Base-by-base conservation (phyloP, 139 green algal genomes). In the Tetradesmus obliquus region DNA sequence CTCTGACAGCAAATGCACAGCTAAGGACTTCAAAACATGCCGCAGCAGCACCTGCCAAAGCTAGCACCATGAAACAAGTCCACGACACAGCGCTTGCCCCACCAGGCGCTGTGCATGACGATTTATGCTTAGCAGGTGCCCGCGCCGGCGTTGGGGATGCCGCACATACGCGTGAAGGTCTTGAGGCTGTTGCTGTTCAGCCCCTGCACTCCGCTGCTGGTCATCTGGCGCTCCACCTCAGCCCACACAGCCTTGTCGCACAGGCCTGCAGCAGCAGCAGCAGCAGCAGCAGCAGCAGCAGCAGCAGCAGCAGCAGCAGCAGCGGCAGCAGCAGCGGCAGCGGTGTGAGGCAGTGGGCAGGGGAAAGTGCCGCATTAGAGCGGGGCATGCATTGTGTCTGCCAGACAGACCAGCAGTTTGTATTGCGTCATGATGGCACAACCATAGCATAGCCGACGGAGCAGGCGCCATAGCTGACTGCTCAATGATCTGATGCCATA, bases 81-180 rank as follows among this genome's bases (percentile, higher is more conserved):
- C 32, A 45, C 32, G 32, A 45, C 32, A 45, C 32, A 45, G 32
- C 32, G 32, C 32, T 45, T 45, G 32, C 32, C 32, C 32, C 32
- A 45, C 32, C 32, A 45, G 32, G 32, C 32, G 32, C 32, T 45
- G 32, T 45, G 32, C 32, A 45, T 45, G 32, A 45, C 32, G 57
- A 7, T 13, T 0, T 66, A 7, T 7, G 57, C 6, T 83, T 32
- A 87, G 55, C 82, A 87, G 20, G 60, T 87, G 55, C 82, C 82
- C 17, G 82, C 32, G 20, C 82, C 82, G 20, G 82, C 82, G 13
- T 87, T 87, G 19, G 82, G 82, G 20, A 88, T 88, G 84, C 84
- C 51, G 58, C 84, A 88, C 19, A 60, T 22, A 15, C 71, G 24
- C n/a, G 71, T 20, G 58, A 88, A 88, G 45, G 69, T 51, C 1